Evolutionary conservation across 2,329 filamentous ascomycete species (phyloP).

Genomic region (Arthrobotrys iridis): DNA sequence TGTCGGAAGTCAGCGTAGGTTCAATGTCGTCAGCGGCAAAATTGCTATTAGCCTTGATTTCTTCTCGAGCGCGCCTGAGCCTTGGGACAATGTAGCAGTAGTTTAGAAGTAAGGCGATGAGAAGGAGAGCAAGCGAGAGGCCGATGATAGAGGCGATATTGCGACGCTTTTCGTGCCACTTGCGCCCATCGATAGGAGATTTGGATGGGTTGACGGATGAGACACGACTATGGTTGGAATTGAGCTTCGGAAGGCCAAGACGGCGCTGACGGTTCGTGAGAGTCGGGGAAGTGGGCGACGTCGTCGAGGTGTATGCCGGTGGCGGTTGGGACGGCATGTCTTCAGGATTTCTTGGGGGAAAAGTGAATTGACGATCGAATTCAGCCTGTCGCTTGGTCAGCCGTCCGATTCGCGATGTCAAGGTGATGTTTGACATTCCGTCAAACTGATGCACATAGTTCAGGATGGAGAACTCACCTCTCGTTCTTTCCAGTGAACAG

Average conservation of each 20-base stretch:
- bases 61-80: slow-evolving; percentile 2
- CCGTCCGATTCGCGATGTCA: slow-evolving; percentile 18
- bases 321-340: slow-evolving; percentile 47
- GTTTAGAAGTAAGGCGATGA: slow-evolving; percentile 35
- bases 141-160: slow-evolving; percentile 37
- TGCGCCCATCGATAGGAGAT: slow-evolving; percentile 46
- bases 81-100: slow-evolving; percentile 46
- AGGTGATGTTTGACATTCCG: neutral
- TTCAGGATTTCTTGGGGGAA: slow-evolving; percentile 31
- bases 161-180: slow-evolving; percentile 48
- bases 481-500: slow-evolving; percentile 48
- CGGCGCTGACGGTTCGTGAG: slow-evolving; percentile 47
- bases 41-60: neutral
- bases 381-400: slow-evolving; percentile 41
- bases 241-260: slow-evolving; percentile 46
- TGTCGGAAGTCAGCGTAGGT: slow-evolving; percentile 4
- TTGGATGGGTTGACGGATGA: slow-evolving; percentile 44
- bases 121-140: slow-evolving; percentile 24
- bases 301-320: slow-evolving; percentile 43
- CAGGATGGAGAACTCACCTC: slow-evolving; percentile 38
- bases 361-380: slow-evolving; percentile 49
- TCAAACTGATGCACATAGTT: neutral
- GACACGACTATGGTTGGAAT: slow-evolving; percentile 33
- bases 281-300: slow-evolving; percentile 20
- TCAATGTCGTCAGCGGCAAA: neutral